Evolutionary conservation across 202 grass and related monocot species (phyloP).

Genomic region (Hordeum pubiflorum): DNA sequence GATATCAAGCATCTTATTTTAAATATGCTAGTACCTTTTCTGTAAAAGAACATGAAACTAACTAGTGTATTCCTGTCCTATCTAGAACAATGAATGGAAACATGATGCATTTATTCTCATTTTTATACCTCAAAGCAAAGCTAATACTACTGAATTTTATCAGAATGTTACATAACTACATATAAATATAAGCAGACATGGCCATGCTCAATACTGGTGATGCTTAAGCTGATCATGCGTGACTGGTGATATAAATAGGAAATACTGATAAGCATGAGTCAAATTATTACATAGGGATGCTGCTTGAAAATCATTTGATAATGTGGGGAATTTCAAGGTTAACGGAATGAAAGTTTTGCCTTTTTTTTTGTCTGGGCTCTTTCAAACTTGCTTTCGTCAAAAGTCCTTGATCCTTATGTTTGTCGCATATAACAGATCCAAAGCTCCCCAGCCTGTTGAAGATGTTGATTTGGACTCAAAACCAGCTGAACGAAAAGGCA

Average conservation of each 20-base stretch:
- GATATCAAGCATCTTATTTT: neutral
- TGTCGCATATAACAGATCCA: conserved; percentile 46
- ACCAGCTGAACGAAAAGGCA: conserved; percentile 80
- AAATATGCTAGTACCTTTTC: neutral
- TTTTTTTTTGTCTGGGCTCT: neutral
- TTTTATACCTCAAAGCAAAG: neutral
- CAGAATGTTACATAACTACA: neutral
- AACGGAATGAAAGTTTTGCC: neutral
- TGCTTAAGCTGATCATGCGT: neutral
- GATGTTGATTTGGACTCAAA: conserved; percentile 88
- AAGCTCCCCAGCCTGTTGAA: conserved; percentile 93
- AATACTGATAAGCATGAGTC: neutral
- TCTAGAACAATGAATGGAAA: neutral
- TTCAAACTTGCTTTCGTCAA: conserved; percentile 6
- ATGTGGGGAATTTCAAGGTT: neutral
- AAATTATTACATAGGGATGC: neutral
- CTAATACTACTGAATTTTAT: neutral
- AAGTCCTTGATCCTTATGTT: neutral
- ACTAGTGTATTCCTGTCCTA: neutral
- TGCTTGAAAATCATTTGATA: neutral
- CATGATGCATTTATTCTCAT: neutral
- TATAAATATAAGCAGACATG: neutral
- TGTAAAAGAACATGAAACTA: neutral
- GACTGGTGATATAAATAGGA: neutral
- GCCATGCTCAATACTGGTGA: neutral